Evolutionary conservation across 805 yeast species (phyloP), one percentile per base, ranked within the genome.

Genomic region (Barnettozyma pratensis): DNA sequence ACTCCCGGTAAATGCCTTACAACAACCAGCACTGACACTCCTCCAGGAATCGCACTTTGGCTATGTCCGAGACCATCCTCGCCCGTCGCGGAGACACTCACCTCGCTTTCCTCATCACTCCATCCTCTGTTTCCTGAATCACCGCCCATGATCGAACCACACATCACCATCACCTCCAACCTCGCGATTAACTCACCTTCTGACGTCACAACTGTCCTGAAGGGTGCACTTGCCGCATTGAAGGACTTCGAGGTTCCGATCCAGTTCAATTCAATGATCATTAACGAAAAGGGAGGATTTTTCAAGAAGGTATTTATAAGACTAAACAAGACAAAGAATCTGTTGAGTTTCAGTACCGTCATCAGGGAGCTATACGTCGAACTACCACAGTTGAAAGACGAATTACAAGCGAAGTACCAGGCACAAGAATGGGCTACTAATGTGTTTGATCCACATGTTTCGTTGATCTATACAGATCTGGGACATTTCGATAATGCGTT

Each of bases 101-200:
- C 70, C 11, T 77, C 85, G 19, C 69, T 84, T 36, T 82, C 83
- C 64, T 69, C 75, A n/a, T 81, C 89, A 8, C 64, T 87, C 35
- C 77, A 76, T 39, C 83, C 91, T 1, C 67, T 85, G n/a, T 85
- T 87, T 58, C 85, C 86, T 31, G 34, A 2, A 9, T 84, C 81
- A 45, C 81, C 89, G 1, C 85, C 85, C 2, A 62, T 59, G 31
- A 81, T 86, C 56, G 85, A 79, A 52, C 96, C 96, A 4, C 96
- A 87, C 61, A 73, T 87, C 35, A 87, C 96, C 2, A 72, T 87
- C 29, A 80, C 89, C 3, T 74, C 88, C n/a, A 75, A 79, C 49
- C 68, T 87, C 32, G 68, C 64, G 2, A 67, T 83, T 29, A 64
- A 70, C 28, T 69, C 74, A 10, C 73, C 74, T 39, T 77, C 77